These are phyloP conservation scores for Trypanosoma platydactyli DNA, from an alignment of 208 protist species.

Conservation along the genomic window DNA sequence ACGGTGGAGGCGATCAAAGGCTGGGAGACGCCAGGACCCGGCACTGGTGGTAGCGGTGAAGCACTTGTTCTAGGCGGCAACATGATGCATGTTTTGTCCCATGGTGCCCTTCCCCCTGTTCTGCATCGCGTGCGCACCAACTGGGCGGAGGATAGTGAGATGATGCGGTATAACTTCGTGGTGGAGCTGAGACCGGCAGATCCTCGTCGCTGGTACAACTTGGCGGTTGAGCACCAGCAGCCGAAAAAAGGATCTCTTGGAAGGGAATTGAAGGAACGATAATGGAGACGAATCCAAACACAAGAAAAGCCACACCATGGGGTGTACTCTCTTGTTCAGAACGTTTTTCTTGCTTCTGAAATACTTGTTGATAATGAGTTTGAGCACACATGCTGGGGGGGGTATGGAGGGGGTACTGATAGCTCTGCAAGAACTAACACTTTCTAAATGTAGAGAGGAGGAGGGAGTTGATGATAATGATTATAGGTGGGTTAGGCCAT, in stretches of 20 bases:
- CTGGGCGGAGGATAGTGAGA: slow-evolving; percentile 33
- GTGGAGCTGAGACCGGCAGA: slow-evolving; percentile 64
- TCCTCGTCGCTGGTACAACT: slow-evolving; percentile 32
- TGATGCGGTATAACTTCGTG: slow-evolving; percentile 57
- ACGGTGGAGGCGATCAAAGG: slow-evolving; percentile 8
- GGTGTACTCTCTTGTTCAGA: too few relatives aligned
- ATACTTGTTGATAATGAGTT: too few relatives aligned
- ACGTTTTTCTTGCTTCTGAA: too few relatives aligned
- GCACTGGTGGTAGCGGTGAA: slow-evolving; percentile 18
- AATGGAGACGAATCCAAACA: slow-evolving; percentile 4
- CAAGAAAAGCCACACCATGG: too few relatives aligned
- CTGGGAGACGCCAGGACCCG: slow-evolving; percentile 14
- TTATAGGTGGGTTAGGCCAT: too few relatives aligned
- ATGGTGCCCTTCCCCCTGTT: slow-evolving; percentile 37
- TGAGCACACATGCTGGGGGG: too few relatives aligned
- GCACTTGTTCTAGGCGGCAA: slow-evolving; percentile 41
- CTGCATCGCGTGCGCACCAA: slow-evolving; percentile 61
- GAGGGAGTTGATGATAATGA: too few relatives aligned
- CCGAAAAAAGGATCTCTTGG: slow-evolving; percentile 40
- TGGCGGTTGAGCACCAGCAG: slow-evolving; percentile 17
- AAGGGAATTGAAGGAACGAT: background rate
- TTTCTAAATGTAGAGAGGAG: too few relatives aligned
- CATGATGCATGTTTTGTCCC: slow-evolving; percentile 47
- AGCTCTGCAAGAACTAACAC: too few relatives aligned
- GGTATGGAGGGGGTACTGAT: too few relatives aligned